Evolutionary conservation across 129 eudicot species (phyloP), one percentile per base, ranked within the genome.

Genomic region (Flaveria robusta): DNA sequence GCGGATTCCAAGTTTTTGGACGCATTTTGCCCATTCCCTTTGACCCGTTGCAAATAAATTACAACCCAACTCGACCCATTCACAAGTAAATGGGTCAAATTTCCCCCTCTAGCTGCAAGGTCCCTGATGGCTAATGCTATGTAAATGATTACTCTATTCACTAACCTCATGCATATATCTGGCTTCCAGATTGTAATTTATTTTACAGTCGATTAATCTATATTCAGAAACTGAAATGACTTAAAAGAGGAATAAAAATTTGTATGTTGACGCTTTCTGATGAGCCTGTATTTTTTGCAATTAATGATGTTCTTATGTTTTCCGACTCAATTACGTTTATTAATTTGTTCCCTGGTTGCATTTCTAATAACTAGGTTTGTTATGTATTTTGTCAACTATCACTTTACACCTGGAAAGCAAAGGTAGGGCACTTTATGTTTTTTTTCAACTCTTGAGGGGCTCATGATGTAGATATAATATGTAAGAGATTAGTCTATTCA

Each of bases 361-460:
- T 49, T 71, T 58, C 23, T 31, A 63, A 16, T 27, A 23, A 50
- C 16, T 79, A 79, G 78, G 73, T 49, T 71, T 63, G 47, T 11
- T 60, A 60, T 19, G 20, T 43, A 59, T 16, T 43, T 58, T 59
- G 63, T 79, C 58, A 62, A 71, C 74, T 15, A 37, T 71, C 31
- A 24, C 51, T 3, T 11, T 73, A 72, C 74, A 72, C 83, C 68
- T 51, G 9, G 37, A 23, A 34, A 71, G 59, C 78, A 72, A 72
- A 29, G 66, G 41, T 64, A 52, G 49, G 7, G 42, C 83, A 50
- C 68, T 46, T 29, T 13, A 27, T 70, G 18, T 7, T 22, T 51
- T 10, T 42, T 68, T 26, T 24, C 62, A 68, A 43, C 68, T 11
- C 14, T 11, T 24, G 46, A 2, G 43, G 58, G 9, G 55, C 16